Conservation (phyloP, 2,329 filamentous ascomycete species). For the Colletotrichum ledebouriae region DNA sequence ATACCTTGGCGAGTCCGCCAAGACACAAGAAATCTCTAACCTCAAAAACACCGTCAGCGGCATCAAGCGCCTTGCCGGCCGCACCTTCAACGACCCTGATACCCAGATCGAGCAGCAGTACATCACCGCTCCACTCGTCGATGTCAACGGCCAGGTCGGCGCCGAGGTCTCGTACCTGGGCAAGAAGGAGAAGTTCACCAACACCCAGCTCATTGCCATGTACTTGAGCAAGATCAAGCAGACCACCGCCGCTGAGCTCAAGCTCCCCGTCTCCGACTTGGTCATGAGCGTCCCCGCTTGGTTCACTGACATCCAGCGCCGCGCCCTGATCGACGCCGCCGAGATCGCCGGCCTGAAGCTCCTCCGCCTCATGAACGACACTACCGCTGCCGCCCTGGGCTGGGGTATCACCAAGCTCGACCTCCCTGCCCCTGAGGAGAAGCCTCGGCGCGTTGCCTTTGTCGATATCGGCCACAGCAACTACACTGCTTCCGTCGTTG, state of each 20-base stretch:
- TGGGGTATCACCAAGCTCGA: constrained; percentile 99
- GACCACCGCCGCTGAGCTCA: constrained; percentile 88
- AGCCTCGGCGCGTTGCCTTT: constrained; percentile 90
- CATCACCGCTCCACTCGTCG: constrained; percentile 86
- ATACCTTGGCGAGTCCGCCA: constrained; percentile 94
- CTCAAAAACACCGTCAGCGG: constrained; percentile 97
- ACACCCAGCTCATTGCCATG: constrained; percentile 94
- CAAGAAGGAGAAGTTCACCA: constrained; percentile 96
- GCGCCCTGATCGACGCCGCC: constrained; percentile 88
- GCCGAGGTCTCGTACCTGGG: constrained; percentile 93
- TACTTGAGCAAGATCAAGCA: constrained; percentile 94
- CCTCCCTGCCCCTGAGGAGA: constrained; percentile 88
- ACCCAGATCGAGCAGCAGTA: constrained; percentile 92
- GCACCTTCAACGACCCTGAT: constrained; percentile 89
- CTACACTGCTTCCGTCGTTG: constrained; percentile 93
- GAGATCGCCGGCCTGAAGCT: constrained; percentile 95
- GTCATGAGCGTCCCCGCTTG: constrained; percentile 95
- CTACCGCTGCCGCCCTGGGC: constrained; percentile 93
- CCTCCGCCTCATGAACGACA: constrained; percentile 97
- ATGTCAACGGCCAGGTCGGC: constrained; percentile 94
- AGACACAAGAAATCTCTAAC: constrained; percentile 99
- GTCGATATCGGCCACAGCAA: constrained; percentile 97
- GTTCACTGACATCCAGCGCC: constrained; percentile 96
- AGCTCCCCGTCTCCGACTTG: constrained; percentile 90
- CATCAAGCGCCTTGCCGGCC: constrained; percentile 92